Evolutionary conservation across 192 early-diverging fungal species (phyloP).

Genomic region (Dimargaris verticillata): DNA sequence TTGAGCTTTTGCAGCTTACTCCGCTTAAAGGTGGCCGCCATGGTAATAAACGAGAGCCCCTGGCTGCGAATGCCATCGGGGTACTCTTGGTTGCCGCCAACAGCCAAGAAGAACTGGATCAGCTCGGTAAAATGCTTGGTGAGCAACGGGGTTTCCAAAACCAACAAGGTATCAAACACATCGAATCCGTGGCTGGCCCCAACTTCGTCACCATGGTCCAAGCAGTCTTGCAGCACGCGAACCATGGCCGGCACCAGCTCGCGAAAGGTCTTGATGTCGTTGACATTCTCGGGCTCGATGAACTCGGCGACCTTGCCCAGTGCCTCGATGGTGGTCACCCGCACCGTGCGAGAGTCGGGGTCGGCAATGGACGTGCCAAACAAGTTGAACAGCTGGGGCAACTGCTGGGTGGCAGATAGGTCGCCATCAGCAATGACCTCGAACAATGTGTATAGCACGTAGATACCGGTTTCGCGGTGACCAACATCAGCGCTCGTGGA

Average conservation of each 20-base stretch:
- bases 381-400: constrained; percentile 53
- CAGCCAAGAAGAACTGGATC: constrained; percentile 60
- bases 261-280: constrained; percentile 53
- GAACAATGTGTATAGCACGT: constrained; percentile 71
- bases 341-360: constrained; percentile 64
- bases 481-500: constrained; percentile 49
- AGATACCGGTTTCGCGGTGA: constrained; percentile 76
- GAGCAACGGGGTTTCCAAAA: constrained; percentile 65
- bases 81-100: constrained; percentile 50
- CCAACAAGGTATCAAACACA: constrained; percentile 67
- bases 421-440: constrained; percentile 66
- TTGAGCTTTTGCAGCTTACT: constrained; percentile 71
- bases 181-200: constrained; percentile 65
- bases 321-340: constrained; percentile 62
- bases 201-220: constrained; percentile 58
- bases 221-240: constrained; percentile 60
- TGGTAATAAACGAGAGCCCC: constrained; percentile 59
- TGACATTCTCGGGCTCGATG: constrained; percentile 50
- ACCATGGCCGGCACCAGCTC: constrained; percentile 72
- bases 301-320: constrained; percentile 70
- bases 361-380: constrained; percentile 61
- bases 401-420: constrained; percentile 27
- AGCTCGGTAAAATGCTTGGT: constrained; percentile 63
- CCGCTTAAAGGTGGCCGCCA: constrained; percentile 52
- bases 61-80: constrained; percentile 56